Conservation (phyloP, 257 asterid species). For the Fraxinus cuspidata region DNA sequence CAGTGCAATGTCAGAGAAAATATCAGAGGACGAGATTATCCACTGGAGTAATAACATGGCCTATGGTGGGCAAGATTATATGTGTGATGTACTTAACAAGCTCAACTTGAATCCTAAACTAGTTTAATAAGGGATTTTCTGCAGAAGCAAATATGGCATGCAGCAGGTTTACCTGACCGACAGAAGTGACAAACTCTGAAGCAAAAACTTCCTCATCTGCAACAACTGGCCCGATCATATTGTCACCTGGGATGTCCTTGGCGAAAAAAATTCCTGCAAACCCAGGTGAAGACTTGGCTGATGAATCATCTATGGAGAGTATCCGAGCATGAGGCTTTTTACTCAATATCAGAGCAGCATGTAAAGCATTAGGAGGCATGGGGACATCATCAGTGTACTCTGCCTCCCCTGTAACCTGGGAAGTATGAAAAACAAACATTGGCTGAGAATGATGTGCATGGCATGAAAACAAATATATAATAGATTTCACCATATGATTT, state of each 20-base stretch:
- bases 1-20: background rate
- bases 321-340: constrained; percentile 92
- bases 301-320: constrained; percentile 62
- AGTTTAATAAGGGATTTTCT: background rate
- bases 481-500: constrained; percentile 3
- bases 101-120: background rate
- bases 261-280: constrained; percentile 76
- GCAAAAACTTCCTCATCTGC: constrained; percentile 87
- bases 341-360: constrained; percentile 80
- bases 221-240: constrained; percentile 65
- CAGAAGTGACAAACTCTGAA: constrained; percentile 74
- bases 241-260: constrained; percentile 73
- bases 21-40: background rate
- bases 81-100: background rate
- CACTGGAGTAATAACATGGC: background rate
- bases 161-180: constrained; percentile 74
- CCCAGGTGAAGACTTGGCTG: constrained; percentile 78
- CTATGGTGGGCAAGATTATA: background rate
- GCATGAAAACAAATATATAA: background rate
- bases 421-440: constrained; percentile 25
- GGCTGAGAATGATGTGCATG: constrained; percentile 1
- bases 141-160: constrained; percentile 7
- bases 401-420: constrained; percentile 96
- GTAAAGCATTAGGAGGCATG: constrained; percentile 81
- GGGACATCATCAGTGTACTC: constrained; percentile 95